Percentiles rank a stretch among this genome's conserved stretches.
Conservation (phyloP, 1,284 basidiomycete species). For the Ustanciosporium gigantosporum region DNA sequence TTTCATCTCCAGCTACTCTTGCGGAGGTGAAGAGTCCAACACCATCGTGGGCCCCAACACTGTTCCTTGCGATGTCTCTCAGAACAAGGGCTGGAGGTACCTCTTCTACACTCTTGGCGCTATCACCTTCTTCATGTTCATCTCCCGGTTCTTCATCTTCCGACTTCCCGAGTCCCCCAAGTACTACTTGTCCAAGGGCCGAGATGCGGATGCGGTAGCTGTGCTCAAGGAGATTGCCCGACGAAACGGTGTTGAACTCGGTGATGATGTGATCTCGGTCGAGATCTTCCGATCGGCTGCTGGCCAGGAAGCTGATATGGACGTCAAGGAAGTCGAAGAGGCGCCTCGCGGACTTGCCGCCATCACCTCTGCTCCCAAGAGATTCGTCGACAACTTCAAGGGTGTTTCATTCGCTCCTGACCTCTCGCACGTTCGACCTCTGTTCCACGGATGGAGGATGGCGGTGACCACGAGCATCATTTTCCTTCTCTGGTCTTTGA, state of each 20-base stretch:
- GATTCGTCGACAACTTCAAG: constrained; percentile 11
- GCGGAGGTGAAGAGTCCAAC: constrained; percentile 39
- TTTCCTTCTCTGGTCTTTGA: constrained; percentile 56
- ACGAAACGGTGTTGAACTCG: constrained; percentile 49
- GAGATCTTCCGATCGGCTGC: constrained; percentile 56
- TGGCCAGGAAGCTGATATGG: constrained; percentile 50
- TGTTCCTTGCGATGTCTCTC: constrained; percentile 29
- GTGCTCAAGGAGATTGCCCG: constrained; percentile 53
- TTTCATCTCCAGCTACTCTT: constrained; percentile 57
- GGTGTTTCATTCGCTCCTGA: constrained; percentile 38
- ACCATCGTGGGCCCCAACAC: constrained; percentile 8
- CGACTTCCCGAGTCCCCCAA: constrained; percentile 60
- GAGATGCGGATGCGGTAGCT: constrained; percentile 56
- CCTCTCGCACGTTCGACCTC: constrained; percentile 50
- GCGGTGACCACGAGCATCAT: constrained; percentile 52
- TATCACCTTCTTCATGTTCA: constrained; percentile 53
- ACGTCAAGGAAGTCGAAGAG: constrained; percentile 12
- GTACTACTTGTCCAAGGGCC: constrained; percentile 58
- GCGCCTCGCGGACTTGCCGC: constrained; percentile 15
- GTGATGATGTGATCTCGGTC: constrained; percentile 56
- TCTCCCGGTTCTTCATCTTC: constrained; percentile 56
- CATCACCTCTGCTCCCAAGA: constrained; percentile 9
- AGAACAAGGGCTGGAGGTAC: constrained; percentile 59
- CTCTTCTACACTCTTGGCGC: constrained; percentile 55
- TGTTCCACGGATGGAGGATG: constrained; percentile 49